Conservation (phyloP, 2,329 filamentous ascomycete species). For the Diaporthe citriasiana region DNA sequence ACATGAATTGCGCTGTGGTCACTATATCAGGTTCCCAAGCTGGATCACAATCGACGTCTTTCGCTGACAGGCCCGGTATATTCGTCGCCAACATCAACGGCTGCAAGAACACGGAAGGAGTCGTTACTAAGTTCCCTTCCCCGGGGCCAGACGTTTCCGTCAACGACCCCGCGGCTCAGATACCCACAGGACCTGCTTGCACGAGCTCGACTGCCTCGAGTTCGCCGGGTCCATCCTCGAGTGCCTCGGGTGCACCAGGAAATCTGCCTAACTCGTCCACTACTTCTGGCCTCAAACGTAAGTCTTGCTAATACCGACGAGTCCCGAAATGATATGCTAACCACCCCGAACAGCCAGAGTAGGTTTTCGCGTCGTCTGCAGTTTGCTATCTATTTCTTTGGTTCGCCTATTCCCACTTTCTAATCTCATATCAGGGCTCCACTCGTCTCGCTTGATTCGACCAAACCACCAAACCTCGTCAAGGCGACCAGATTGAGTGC, state of each 20-base stretch:
- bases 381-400: neutral
- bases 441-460: constrained; percentile 16
- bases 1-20: constrained; percentile 77
- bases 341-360: neutral
- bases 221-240: neutral
- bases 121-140: constrained; percentile 13
- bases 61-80: constrained; percentile 6
- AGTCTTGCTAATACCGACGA: neutral
- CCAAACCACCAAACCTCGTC: neutral
- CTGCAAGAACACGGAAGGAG: constrained; percentile 34
- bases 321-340: neutral
- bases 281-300: neutral
- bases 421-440: constrained; percentile 19
- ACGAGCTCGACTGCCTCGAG: neutral
- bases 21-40: constrained; percentile 55
- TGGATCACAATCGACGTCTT: constrained; percentile 5
- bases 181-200: constrained; percentile 12
- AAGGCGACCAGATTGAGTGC: neutral
- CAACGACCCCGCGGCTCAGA: constrained; percentile 12
- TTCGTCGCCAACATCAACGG: constrained; percentile 37
- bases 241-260: neutral
- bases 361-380: neutral
- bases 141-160: constrained; percentile 30
- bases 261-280: constrained; percentile 3
- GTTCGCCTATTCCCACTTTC: constrained; percentile 1